Percentiles rank a stretch among this genome's conserved stretches.
Conservation (phyloP, 306 rosid species). For the Malus sieversii region DNA sequence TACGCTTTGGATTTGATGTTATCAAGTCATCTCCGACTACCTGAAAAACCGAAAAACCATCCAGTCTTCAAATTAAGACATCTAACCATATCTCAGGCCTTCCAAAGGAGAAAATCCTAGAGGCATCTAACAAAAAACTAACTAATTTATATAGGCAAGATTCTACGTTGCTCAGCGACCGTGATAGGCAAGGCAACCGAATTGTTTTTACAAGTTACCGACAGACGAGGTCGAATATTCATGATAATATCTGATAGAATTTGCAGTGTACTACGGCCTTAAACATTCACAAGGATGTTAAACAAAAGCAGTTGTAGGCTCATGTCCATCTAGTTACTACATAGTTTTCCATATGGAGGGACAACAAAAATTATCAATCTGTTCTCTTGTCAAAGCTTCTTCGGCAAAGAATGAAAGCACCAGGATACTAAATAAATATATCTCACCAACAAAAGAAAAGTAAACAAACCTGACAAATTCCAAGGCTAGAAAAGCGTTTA, state of each 20-base stretch:
- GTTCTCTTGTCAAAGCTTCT: constrained; percentile 3
- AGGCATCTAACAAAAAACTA: constrained; percentile 10
- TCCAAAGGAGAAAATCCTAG: constrained; percentile 10
- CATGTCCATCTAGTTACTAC: background rate
- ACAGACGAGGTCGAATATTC: background rate
- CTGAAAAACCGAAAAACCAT: constrained; percentile 63
- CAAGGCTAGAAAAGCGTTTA: constrained; percentile 58
- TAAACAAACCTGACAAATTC: constrained; percentile 60
- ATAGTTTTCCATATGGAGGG: background rate
- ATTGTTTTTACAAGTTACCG: background rate
- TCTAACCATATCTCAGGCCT: background rate
- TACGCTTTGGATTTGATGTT: constrained; percentile 77
- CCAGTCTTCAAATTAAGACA: background rate
- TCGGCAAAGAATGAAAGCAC: constrained; percentile 12
- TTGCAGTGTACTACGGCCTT: background rate
- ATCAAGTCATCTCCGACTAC: constrained; percentile 85
- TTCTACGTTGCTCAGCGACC: constrained; percentile 1
- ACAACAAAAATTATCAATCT: background rate
- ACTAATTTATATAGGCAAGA: constrained; percentile 2
- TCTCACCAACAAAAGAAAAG: constrained; percentile 13
- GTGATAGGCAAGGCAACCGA: background rate
- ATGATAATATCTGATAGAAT: background rate
- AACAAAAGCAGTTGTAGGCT: background rate
- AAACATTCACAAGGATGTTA: background rate
- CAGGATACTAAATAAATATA: constrained; percentile 16